phyloP scores from a whole-genome alignment of 805 yeast genomes.

The Saturnispora besseyi region DNA sequence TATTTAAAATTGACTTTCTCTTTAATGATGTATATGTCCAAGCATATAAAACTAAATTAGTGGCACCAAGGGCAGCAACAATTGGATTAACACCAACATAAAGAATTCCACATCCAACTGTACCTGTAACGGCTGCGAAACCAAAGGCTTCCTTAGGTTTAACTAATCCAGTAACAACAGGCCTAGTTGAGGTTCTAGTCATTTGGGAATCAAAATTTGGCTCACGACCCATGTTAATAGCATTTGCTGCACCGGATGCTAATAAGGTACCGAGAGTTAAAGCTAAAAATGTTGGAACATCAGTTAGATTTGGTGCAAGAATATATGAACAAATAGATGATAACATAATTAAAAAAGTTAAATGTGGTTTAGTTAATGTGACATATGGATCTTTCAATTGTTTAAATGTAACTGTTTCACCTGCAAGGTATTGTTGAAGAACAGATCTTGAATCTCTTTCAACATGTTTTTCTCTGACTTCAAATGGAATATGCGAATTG shows the following conservation, averaged over 20 bases:
- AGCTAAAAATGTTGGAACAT: constrained; percentile 58
- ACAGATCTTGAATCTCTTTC: constrained; percentile 14
- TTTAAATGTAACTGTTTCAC: constrained; percentile 25
- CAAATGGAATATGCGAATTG: constrained; percentile 40
- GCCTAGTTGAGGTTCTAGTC: constrained; percentile 83
- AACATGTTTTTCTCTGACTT: constrained; percentile 37
- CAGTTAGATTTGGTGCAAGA: constrained; percentile 73
- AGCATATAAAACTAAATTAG: constrained; percentile 75
- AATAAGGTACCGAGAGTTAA: constrained; percentile 80
- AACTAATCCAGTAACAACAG: constrained; percentile 78
- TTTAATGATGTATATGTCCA: constrained; percentile 90
- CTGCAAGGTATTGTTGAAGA: constrained; percentile 18
- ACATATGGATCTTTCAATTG: constrained; percentile 52
- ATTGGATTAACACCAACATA: constrained; percentile 77
- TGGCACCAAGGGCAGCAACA: constrained; percentile 72
- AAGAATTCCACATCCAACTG: constrained; percentile 58
- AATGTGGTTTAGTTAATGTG: constrained; percentile 82
- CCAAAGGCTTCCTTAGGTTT: constrained; percentile 67
- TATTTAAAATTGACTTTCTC: constrained; percentile 73
- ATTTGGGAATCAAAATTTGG: constrained; percentile 80
- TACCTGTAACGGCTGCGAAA: constrained; percentile 72
- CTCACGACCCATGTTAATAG: constrained; percentile 95
- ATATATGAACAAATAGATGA: constrained; percentile 94
- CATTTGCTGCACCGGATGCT: constrained; percentile 90
- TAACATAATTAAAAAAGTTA: constrained; percentile 79